Evolutionary conservation across 2,329 filamentous ascomycete genomes (phyloP), one percentile per base, ranked within the genome.

Genomic region (Neofusicoccum sp.): DNA sequence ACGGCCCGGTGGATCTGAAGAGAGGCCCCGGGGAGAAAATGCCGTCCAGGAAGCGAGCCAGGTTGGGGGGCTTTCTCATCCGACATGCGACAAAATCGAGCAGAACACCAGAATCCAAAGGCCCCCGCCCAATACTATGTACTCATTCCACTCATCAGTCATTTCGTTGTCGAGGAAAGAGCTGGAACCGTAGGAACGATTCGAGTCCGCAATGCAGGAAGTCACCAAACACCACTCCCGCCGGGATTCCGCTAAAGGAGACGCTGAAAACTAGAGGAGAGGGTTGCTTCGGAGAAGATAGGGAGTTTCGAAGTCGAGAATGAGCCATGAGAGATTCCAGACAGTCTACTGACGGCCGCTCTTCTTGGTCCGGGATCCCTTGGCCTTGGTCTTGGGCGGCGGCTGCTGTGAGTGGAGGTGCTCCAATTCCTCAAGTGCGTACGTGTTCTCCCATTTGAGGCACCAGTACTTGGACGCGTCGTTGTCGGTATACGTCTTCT

Each of bases 391-490:
- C 60, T 77, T 75, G 61, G 70, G 71, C 28, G 81, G 80, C 31
- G 80, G 80, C 60, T 83, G 80, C 62, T 88, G 85, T 16, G 80
- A 79, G 69, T 89, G 86, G 40, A 82, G 77, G 71, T 88, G 82
- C 2, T 86, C 85, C 47, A 82, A 70, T 54, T 86, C 80, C 2
- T 79, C 75, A 6, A 86, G 65, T 36, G 86, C 86, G 58, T 82
- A 84, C 14, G 77, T 80, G 68, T 90, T 91, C 61, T 78, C 81
- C 88, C 88, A 91, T 34, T 78, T 78, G 47, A 89, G 74, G 69
- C 87, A 90, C 56, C 84, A 80, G 68, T 86, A 81, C 66, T 76
- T 74, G n/a, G 75, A 74, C 33, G 78, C 79, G 12, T 83, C 79
- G 53, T 81, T 76, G 58, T 84, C 82, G 45, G 81, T 77, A 41